These are phyloP conservation scores for Rhodotorula sp. DNA, from an alignment of 1,284 basidiomycete species.

Conservation along the genomic window DNA sequence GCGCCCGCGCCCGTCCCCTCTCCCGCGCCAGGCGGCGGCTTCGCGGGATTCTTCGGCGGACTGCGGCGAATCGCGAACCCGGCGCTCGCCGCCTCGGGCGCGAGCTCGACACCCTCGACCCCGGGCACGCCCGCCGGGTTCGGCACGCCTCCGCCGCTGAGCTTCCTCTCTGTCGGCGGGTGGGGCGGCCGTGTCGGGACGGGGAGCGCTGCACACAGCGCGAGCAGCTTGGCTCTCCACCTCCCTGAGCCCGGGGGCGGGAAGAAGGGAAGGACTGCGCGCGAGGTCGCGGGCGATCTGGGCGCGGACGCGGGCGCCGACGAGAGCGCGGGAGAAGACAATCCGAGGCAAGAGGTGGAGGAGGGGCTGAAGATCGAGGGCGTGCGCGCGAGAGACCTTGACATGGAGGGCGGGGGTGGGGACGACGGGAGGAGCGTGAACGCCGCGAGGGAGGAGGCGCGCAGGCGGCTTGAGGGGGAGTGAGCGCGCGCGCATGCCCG, in stretches of 20 bases:
- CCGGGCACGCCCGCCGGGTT: neutral
- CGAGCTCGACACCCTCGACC: neutral
- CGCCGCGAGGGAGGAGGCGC: slow-evolving; percentile 2
- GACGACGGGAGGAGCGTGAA: neutral
- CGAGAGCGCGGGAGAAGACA: neutral
- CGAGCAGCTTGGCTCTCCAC: neutral
- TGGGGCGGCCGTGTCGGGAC: neutral
- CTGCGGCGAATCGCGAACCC: slow-evolving; percentile 1
- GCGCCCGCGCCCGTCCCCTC: neutral
- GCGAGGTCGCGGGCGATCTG: neutral
- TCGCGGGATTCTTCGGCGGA: slow-evolving; percentile 28
- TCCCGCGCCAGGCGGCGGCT: neutral
- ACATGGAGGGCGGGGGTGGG: neutral
- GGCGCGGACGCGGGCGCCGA: neutral
- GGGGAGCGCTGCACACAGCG: neutral
- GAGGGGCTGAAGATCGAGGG: neutral
- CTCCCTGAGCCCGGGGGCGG: neutral
- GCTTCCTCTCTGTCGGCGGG: neutral
- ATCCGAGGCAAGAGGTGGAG: neutral
- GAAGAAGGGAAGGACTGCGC: neutral
- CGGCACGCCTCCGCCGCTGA: neutral
- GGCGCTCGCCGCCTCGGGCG: neutral
- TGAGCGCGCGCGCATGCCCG: neutral
- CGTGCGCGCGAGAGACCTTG: neutral
- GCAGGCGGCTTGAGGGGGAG: neutral